A percentile compares a stretch with the other conserved stretches of the same genome.
Evolutionary conservation across 1,284 basidiomycete species (phyloP).

Genomic region (Rhodotorula glutinis): DNA sequence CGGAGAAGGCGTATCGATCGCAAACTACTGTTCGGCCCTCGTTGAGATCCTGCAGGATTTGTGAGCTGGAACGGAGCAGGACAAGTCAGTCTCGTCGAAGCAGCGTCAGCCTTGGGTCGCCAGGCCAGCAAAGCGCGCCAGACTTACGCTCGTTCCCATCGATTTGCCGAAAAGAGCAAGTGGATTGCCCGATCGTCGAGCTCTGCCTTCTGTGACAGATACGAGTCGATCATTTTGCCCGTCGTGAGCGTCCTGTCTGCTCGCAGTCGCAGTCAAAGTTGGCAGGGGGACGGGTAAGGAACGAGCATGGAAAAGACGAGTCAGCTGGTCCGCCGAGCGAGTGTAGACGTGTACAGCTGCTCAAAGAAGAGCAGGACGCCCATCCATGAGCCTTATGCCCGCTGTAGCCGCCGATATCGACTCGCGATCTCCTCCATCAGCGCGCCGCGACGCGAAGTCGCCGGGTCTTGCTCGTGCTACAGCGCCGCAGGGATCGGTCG

Average conservation of each 20-base stretch:
- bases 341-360: too few relatives aligned
- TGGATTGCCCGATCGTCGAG: slow-evolving; percentile 90
- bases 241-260: slow-evolving; percentile 89
- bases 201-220: slow-evolving; percentile 74
- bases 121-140: neutral
- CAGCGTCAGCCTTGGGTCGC: neutral
- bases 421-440: neutral
- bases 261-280: too few relatives aligned
- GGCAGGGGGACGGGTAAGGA: neutral
- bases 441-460: neutral
- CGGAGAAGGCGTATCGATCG: slow-evolving; percentile 95
- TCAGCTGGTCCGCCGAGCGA: neutral
- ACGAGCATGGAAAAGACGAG: too few relatives aligned
- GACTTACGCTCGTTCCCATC: slow-evolving; percentile 88
- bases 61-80: slow-evolving; percentile 55
- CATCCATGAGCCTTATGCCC: neutral
- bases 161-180: slow-evolving; percentile 91
- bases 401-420: neutral
- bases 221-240: slow-evolving; percentile 89
- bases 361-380: too few relatives aligned
- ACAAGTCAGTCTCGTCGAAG: neutral
- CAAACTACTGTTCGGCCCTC: slow-evolving; percentile 74
- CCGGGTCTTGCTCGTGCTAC: neutral
- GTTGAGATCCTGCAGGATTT: slow-evolving; percentile 62
- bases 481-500: accelerated